Evolutionary conservation across 148 eudicot species (phyloP), one percentile per base, ranked within the genome.

Genomic region (Cornus controversa): DNA sequence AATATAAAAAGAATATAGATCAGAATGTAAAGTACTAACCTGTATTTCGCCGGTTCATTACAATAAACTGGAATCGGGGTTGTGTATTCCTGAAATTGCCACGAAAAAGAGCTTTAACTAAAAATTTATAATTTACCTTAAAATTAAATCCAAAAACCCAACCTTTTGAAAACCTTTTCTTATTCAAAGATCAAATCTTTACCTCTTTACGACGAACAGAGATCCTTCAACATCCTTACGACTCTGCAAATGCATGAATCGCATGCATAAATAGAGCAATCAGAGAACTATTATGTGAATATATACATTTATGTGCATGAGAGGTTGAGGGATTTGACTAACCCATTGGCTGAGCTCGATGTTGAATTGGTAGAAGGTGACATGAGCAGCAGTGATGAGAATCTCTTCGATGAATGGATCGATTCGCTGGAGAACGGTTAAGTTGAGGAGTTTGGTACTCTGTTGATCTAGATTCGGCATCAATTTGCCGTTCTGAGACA

Each of bases 181-280:
- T n/a, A 60, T 60, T 60, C 4, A 60, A 60, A 60, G 20, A 60
- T 22, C 64, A 4, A 60, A 60, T 18, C 64, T 60, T 60, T 60
- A 60, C 64, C 64, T 60, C 64, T 60, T 60, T 14, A 60, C 64
- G 64, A 60, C 64, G 20, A 60, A 60, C 8, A 60, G 64, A 13
- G 97, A 94, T 42, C 96, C 98, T 79, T 92, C 96, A 24, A 93
- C 98, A 75, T 93, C 96, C 90, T 90, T 93, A 53, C 97, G 92
- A 82, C 97, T 92, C 98, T 90, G 82, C 83, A 85, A 62, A 24
- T n/a, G 57, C 15, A 69, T 77, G 36, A 36, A 23, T 37, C 79
- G 60, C 22, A 58, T 13, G 4, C 57, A 50, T 0, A 50, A 50
- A 4, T 36, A 37, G 4, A 74, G n/a, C 64, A 60, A 18, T 60